phyloP scores from a whole-genome alignment of 495 filamentous ascomycete species.

The Podospora anserina region DNA sequence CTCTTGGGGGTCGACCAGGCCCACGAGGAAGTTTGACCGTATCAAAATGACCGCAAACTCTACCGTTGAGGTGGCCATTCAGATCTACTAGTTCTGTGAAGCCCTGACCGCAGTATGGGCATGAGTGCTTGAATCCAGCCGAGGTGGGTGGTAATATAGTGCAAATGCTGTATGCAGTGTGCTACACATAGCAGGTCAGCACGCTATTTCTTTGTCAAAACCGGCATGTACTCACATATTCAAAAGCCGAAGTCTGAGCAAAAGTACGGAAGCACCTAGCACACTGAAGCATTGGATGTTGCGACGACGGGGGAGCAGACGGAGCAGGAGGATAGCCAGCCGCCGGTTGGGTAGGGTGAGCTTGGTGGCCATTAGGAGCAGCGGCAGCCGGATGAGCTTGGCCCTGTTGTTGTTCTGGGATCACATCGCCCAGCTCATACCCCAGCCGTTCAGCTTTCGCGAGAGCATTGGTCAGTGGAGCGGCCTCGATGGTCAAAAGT shows the following conservation, averaged over 20 bases:
- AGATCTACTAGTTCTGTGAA: conserved; percentile 35
- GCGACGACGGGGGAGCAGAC: background rate
- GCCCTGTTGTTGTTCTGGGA: conserved; percentile 36
- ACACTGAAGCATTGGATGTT: conserved; percentile 31
- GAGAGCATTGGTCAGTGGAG: conserved; percentile 47
- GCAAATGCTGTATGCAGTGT: conserved; percentile 40
- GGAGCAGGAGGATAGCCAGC: conserved; percentile 5
- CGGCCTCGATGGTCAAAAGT: conserved; percentile 46
- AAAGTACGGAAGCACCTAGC: conserved; percentile 42
- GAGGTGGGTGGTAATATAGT: conserved; percentile 27
- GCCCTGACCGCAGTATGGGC: conserved; percentile 40
- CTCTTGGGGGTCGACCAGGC: conserved; percentile 22
- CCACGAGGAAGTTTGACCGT: conserved; percentile 9
- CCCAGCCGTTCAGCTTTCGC: conserved; percentile 50
- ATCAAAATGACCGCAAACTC: conserved; percentile 34
- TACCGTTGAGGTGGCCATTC: conserved; percentile 37
- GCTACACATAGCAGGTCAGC: conserved; percentile 26
- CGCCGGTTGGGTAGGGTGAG: conserved; percentile 10
- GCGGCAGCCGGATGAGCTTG: conserved; percentile 8
- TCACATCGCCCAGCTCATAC: conserved; percentile 42
- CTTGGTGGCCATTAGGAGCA: conserved; percentile 13
- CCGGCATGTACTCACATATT: conserved; percentile 37
- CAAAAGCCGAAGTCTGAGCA: conserved; percentile 28
- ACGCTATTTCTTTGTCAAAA: background rate
- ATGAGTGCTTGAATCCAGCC: conserved; percentile 34